Percentiles rank a stretch among this genome's conserved stretches.
These are phyloP conservation scores for Neonectria coccinea DNA, from an alignment of 2,329 filamentous ascomycete species.

Conservation along the genomic window DNA sequence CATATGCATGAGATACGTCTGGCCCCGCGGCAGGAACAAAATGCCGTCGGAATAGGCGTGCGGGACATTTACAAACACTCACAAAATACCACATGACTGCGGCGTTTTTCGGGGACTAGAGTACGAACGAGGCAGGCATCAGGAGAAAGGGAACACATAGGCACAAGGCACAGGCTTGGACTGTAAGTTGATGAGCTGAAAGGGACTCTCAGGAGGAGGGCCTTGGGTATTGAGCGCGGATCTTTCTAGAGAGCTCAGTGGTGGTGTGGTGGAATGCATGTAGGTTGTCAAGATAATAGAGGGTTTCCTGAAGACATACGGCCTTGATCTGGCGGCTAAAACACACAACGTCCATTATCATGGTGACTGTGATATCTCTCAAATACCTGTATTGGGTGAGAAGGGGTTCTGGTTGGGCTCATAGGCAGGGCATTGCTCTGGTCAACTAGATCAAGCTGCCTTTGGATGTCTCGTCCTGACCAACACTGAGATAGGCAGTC, in stretches of 20 bases:
- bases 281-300: slow-evolving; percentile 41
- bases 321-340: slow-evolving; percentile 10
- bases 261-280: slow-evolving; percentile 29
- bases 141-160: slow-evolving; percentile 10
- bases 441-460: neutral
- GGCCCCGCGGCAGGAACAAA: slow-evolving; percentile 38
- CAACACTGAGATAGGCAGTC: neutral
- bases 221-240: slow-evolving; percentile 25
- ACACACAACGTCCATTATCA: neutral
- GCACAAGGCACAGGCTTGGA: slow-evolving; percentile 10
- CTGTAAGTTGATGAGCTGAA: slow-evolving; percentile 10
- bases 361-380: neutral
- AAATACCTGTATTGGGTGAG: neutral
- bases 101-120: slow-evolving; percentile 49
- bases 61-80: slow-evolving; percentile 27
- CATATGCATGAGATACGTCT: slow-evolving; percentile 51
- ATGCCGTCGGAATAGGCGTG: slow-evolving; percentile 44
- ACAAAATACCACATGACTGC: slow-evolving; percentile 43
- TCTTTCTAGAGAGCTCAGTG: slow-evolving; percentile 36
- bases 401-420: neutral
- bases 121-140: slow-evolving; percentile 28
- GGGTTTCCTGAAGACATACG: slow-evolving; percentile 20
- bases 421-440: neutral
- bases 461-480: neutral
- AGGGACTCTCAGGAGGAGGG: slow-evolving; percentile 20